Conservation (phyloP, 495 filamentous ascomycete genomes). For the Aspergillus hancockii region DNA sequence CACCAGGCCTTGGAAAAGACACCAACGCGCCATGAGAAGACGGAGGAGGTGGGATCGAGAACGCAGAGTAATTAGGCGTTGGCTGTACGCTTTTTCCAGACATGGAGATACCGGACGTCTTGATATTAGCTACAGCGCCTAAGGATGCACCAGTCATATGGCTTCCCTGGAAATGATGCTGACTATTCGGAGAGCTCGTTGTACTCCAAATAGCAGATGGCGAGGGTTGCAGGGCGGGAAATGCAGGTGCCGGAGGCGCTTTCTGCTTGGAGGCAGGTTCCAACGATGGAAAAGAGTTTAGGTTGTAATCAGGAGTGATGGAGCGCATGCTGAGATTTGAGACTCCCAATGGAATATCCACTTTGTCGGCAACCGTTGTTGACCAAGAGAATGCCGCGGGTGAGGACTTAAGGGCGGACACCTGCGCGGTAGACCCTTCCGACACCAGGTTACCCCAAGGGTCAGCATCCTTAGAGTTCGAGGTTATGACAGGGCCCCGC, state of each 20-base stretch:
- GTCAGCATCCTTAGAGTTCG: conserved; percentile 36
- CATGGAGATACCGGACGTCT: conserved; percentile 21
- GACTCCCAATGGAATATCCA: conserved; percentile 21
- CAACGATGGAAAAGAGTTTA: conserved; percentile 51
- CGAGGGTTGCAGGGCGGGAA: conserved; percentile 38
- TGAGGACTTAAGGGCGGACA: conserved; percentile 27
- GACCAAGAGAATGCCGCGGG: conserved; percentile 52
- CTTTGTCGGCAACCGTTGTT: conserved; percentile 29
- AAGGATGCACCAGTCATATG: conserved; percentile 26
- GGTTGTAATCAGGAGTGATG: conserved; percentile 54
- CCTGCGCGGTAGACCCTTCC: conserved; percentile 28
- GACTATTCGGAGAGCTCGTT: conserved; percentile 11
- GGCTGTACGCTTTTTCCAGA: conserved; percentile 26
- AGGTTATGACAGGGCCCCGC: conserved; percentile 25
- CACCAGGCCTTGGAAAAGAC: conserved; percentile 15
- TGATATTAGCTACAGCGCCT: conserved; percentile 31
- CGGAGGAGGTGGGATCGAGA: conserved; percentile 50
- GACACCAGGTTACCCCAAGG: conserved; percentile 38
- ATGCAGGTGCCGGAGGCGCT: conserved; percentile 29
- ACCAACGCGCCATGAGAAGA: conserved; percentile 15
- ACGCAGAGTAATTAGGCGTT: conserved; percentile 41
- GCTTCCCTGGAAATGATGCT: conserved; percentile 21
- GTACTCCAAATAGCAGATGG: conserved; percentile 30
- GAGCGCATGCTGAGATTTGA: conserved; percentile 40
- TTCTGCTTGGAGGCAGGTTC: conserved; percentile 38